phyloP scores from a whole-genome alignment of 306 rosid genomes.

The Vigna radiata region DNA sequence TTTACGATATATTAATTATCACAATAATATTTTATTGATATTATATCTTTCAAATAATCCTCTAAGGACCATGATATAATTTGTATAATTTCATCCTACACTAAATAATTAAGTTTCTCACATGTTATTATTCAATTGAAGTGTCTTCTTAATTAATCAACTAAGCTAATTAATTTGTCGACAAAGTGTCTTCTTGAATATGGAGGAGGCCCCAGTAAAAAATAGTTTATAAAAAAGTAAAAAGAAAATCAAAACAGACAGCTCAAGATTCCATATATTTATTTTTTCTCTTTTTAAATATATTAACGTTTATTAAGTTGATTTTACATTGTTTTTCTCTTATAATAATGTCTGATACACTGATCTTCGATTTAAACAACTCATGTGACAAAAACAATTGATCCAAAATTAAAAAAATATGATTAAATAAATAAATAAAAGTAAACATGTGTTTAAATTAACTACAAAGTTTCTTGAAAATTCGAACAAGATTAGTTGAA shows the following conservation, averaged over 20 bases:
- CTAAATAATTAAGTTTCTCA: not conserved
- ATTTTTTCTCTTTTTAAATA: not conserved
- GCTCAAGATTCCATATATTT: not conserved
- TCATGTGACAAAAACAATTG: not conserved
- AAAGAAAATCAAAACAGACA: not conserved
- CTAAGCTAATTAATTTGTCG: not conserved
- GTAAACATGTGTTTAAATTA: not conserved
- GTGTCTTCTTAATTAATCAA: not conserved
- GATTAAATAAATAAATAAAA: not conserved
- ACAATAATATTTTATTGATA: no score
- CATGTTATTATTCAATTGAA: no score
- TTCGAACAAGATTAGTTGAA: constrained; percentile 13
- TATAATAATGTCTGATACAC: not conserved
- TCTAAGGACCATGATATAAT: no score
- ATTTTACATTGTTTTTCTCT: not conserved
- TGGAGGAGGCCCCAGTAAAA: not conserved
- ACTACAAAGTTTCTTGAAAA: not conserved
- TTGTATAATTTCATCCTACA: not conserved
- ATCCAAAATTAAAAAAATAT: not conserved
- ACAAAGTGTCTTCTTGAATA: not conserved
- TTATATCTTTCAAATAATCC: no score
- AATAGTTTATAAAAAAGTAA: not conserved
- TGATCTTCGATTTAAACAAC: not conserved
- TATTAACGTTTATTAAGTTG: not conserved
- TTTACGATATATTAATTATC: no score